phyloP scores from a whole-genome alignment of 2,329 filamentous ascomycete genomes.

The Claviceps cyperi region DNA sequence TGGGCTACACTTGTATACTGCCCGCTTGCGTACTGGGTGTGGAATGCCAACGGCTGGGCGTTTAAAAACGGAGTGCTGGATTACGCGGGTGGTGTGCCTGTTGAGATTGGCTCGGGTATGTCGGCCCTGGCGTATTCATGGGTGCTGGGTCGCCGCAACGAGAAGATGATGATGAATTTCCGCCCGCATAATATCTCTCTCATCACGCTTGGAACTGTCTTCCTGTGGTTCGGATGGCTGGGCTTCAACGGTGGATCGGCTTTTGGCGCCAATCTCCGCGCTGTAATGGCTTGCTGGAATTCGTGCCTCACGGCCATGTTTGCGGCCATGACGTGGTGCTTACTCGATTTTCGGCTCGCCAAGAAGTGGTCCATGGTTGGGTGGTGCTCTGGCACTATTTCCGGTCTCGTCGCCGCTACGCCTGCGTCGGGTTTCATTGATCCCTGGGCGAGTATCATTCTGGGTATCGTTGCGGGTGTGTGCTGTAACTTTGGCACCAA shows the following conservation, averaged over 20 bases:
- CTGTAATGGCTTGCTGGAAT: constrained; percentile 97
- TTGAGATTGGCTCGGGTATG: constrained; percentile 91
- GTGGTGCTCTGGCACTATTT: constrained; percentile 59
- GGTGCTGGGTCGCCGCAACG: constrained; percentile 89
- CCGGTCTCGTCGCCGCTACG: constrained; percentile 55
- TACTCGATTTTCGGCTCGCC: constrained; percentile 89
- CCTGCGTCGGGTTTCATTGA: constrained; percentile 55
- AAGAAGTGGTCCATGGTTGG: constrained; percentile 81
- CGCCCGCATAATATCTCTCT: constrained; percentile 96
- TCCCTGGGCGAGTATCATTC: constrained; percentile 50
- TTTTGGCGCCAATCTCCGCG: constrained; percentile 86
- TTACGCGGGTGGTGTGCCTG: constrained; percentile 90
- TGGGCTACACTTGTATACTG: constrained; percentile 98
- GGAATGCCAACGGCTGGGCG: constrained; percentile 90
- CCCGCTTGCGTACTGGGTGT: constrained; percentile 90
- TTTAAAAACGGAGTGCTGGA: constrained; percentile 85
- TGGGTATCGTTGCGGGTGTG: constrained; percentile 52
- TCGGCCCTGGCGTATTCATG: constrained; percentile 90
- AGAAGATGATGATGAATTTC: constrained; percentile 99
- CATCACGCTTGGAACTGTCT: constrained; percentile 85
- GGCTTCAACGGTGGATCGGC: constrained; percentile 96
- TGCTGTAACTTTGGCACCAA: constrained; percentile 57
- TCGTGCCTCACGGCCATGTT: constrained; percentile 88
- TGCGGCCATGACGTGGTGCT: constrained; percentile 80
- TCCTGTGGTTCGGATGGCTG: constrained; percentile 98